A percentile compares a stretch with the other conserved stretches of the same genome.
Evolutionary conservation across 768 basidiomycete species (phyloP).

Genomic region (Mrakia gelida): DNA sequence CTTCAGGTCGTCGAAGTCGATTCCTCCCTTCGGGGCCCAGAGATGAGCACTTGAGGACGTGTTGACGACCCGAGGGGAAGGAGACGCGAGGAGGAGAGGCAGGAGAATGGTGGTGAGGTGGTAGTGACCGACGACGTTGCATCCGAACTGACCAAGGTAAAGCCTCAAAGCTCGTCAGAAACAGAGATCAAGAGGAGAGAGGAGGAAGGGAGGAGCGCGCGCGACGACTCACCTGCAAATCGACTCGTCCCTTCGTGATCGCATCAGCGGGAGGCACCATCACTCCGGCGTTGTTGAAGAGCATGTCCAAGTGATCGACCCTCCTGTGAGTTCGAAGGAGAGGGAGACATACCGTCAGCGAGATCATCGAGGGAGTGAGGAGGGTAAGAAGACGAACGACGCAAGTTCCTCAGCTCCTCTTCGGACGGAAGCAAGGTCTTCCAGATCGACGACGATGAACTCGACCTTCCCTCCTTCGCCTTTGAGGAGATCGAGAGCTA

Average conservation of each 20-base stretch:
- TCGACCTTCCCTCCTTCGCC: neutral
- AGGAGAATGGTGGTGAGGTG: slow-evolving; percentile 33
- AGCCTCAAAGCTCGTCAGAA: neutral
- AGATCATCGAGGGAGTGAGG: neutral
- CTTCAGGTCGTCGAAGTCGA: slow-evolving; percentile 28
- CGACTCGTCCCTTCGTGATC: neutral
- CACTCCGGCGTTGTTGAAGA: slow-evolving; percentile 26
- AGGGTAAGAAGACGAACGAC: neutral
- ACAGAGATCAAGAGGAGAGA: neutral
- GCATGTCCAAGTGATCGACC: slow-evolving; percentile 8
- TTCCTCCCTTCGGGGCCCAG: slow-evolving; percentile 19
- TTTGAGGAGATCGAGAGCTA: slow-evolving; percentile 10
- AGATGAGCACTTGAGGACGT: slow-evolving; percentile 15
- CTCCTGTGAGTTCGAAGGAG: neutral
- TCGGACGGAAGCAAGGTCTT: neutral
- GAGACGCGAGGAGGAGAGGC: slow-evolving; percentile 28
- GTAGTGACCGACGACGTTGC: slow-evolving; percentile 33
- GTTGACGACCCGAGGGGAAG: slow-evolving; percentile 32
- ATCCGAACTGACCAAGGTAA: slow-evolving; percentile 28
- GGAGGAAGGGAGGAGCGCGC: neutral
- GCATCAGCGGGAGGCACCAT: neutral
- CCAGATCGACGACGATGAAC: slow-evolving; percentile 18
- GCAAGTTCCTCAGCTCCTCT: slow-evolving; percentile 11
- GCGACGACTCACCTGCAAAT: slow-evolving; percentile 29
- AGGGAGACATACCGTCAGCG: neutral